phyloP scores from a whole-genome alignment of 2,329 filamentous ascomycete species.

The Colletotrichum neosansevieriae region DNA sequence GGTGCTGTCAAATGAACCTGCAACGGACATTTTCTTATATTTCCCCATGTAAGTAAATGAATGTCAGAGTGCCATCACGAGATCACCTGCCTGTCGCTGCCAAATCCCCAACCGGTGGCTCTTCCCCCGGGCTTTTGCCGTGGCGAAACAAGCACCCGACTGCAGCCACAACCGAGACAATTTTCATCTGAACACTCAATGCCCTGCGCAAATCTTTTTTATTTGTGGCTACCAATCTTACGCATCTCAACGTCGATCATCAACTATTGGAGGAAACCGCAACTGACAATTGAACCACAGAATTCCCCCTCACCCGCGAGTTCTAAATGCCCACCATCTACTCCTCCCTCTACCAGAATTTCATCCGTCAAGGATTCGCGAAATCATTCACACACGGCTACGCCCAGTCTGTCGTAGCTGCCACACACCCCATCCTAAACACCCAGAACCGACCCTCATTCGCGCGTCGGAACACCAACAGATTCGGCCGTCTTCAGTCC shows the following conservation, averaged over 20 bases:
- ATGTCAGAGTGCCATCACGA: neutral
- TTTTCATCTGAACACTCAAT: constrained; percentile 30
- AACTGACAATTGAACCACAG: constrained; percentile 50
- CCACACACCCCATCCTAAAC: constrained; percentile 84
- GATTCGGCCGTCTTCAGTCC: constrained; percentile 65
- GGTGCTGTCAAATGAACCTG: constrained; percentile 99
- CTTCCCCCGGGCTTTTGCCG: constrained; percentile 18
- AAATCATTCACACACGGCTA: constrained; percentile 99
- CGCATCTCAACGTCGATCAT: constrained; percentile 8
- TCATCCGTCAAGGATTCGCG: constrained; percentile 97
- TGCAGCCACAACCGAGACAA: neutral
- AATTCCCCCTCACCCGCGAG: constrained; percentile 70
- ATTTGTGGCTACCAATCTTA: neutral
- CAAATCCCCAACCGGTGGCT: neutral
- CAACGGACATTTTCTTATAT: constrained; percentile 72
- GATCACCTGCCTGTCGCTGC: neutral
- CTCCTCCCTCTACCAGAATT: constrained; percentile 77
- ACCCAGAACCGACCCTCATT: constrained; percentile 76
- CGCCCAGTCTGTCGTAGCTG: constrained; percentile 96
- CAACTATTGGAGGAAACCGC: constrained; percentile 25
- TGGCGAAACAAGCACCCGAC: constrained; percentile 17
- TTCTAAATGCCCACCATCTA: constrained; percentile 91
- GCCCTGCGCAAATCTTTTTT: constrained; percentile 26
- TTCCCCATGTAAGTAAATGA: constrained; percentile 70
- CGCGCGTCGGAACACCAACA: constrained; percentile 67